Evolutionary conservation across 768 basidiomycete genomes (phyloP).

Genomic region (Terana coerulea): DNA sequence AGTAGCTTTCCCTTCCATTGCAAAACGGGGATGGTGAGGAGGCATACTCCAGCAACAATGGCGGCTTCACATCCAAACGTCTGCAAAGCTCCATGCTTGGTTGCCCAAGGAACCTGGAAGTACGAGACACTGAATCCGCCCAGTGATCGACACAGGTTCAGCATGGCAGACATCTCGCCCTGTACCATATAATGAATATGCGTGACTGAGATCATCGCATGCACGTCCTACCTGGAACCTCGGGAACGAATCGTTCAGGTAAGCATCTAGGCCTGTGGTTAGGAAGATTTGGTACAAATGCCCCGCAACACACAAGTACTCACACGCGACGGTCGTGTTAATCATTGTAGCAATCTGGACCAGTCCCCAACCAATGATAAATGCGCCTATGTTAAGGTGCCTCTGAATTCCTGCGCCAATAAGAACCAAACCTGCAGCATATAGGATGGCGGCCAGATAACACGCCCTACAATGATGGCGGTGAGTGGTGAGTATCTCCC

Average conservation of each 20-base stretch:
- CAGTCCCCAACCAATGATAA: slow-evolving; percentile 65
- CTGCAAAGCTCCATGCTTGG: slow-evolving; percentile 54
- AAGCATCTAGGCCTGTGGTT: slow-evolving; percentile 33
- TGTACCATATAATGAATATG: slow-evolving; percentile 17
- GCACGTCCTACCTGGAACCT: slow-evolving; percentile 29
- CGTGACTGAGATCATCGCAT: not conserved
- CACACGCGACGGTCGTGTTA: slow-evolving; percentile 54
- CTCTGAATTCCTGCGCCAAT: slow-evolving; percentile 50
- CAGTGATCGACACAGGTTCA: slow-evolving; percentile 52
- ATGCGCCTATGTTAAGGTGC: slow-evolving; percentile 40
- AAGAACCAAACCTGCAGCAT: slow-evolving; percentile 50
- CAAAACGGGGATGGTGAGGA: slow-evolving; percentile 46
- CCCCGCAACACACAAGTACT: slow-evolving; percentile 20
- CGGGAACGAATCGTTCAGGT: slow-evolving; percentile 47
- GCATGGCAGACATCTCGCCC: slow-evolving; percentile 60
- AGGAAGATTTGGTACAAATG: not conserved
- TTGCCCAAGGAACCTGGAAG: slow-evolving; percentile 65
- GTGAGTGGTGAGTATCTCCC: too few relatives aligned
- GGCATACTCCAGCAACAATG: slow-evolving; percentile 48
- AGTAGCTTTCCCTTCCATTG: slow-evolving; percentile 45
- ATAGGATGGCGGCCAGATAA: slow-evolving; percentile 51
- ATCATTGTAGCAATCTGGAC: slow-evolving; percentile 49
- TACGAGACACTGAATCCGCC: slow-evolving; percentile 66
- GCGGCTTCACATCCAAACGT: slow-evolving; percentile 62
- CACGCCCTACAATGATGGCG: slow-evolving; percentile 42